These are phyloP conservation scores for sweet orange (Citrus sinensis) DNA, from an alignment of 345 rosid genomes.

Conservation along the genomic window DNA sequence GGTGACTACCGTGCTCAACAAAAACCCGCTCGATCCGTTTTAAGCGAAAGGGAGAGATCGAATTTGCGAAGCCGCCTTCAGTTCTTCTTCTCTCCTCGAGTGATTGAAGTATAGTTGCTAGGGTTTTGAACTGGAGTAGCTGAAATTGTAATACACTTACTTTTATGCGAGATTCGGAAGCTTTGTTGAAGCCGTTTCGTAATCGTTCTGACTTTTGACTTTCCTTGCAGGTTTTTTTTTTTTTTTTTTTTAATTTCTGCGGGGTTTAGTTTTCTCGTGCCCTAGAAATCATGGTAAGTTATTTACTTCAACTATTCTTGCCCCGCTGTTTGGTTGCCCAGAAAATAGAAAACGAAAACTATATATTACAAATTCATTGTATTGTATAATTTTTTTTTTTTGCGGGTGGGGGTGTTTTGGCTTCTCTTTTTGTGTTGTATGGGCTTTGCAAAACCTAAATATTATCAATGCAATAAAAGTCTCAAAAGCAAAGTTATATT, in stretches of 20 bases:
- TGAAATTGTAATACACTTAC: neutral
- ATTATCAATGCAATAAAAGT: neutral
- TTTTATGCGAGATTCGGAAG: neutral
- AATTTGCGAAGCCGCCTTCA: neutral
- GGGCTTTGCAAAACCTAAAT: too few species aligned
- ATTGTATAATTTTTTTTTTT: neutral
- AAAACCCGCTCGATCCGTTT: neutral
- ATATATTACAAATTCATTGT: neutral
- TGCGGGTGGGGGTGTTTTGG: too few species aligned
- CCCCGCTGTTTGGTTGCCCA: neutral
- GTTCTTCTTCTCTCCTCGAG: neutral
- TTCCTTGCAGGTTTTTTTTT: constrained; percentile 2
- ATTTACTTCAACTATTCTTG: neutral
- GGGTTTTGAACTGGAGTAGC: neutral
- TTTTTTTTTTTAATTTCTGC: neutral
- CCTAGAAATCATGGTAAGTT: constrained; percentile 8
- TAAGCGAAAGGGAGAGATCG: neutral
- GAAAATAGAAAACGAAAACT: neutral
- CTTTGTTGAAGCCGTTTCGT: neutral
- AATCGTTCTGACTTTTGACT: neutral
- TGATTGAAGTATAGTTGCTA: neutral
- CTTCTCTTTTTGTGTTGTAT: too few species aligned
- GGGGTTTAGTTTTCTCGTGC: neutral
- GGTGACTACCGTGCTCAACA: neutral
- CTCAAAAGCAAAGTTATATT: neutral